Evolutionary conservation across 1,284 basidiomycete species (phyloP), one percentile per base, ranked within the genome.

Genomic region (Xanthoconium separans): DNA sequence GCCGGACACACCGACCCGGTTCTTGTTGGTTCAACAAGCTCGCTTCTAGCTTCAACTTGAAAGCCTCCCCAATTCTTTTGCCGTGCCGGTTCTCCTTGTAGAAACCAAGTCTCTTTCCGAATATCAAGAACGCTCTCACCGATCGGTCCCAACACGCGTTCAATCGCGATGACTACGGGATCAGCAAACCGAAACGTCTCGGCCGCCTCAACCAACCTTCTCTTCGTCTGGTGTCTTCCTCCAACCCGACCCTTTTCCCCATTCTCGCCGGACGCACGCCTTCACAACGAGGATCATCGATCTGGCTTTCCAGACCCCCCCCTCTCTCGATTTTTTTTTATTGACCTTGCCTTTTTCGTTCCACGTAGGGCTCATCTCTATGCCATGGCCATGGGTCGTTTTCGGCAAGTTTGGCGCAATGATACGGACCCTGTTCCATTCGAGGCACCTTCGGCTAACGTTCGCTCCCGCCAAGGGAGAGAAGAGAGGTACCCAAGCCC

Each of bases 121-220:
- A 54, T 51, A 22, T n/a, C 36, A 46, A 30, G 22, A 41, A 6
- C 24, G 9, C 15, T 15, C 18, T 11, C 29, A 30, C 16, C 24
- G 42, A 51, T 61, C 48, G 30, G 30, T 40, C 27, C 37, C 49
- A 29, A 33, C 39, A 47, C 39, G 31, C 13, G 13, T 54, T 48
- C 48, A 36, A 57, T 58, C 45, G 45, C 58, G 58, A 65, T 52
- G 29, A 15, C 33, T 55, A 55, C 62, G 61, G 53, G 53, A 47
- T 55, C 47, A 45, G 20, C 36, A 37, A 44, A 27, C 10, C 46
- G 27, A 27, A 27, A 37, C 24, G 41, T 16, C 36, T 24, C 16
- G n/a, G 33, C 18, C 16, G 34, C 22, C 16, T 27, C 27, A 27
- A 27, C 27, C 27, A 27, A 27, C 27, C 27, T 27, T 27, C 27